Evolutionary conservation across 768 basidiomycete genomes (phyloP).

Genomic region (Termitomyces sp.): DNA sequence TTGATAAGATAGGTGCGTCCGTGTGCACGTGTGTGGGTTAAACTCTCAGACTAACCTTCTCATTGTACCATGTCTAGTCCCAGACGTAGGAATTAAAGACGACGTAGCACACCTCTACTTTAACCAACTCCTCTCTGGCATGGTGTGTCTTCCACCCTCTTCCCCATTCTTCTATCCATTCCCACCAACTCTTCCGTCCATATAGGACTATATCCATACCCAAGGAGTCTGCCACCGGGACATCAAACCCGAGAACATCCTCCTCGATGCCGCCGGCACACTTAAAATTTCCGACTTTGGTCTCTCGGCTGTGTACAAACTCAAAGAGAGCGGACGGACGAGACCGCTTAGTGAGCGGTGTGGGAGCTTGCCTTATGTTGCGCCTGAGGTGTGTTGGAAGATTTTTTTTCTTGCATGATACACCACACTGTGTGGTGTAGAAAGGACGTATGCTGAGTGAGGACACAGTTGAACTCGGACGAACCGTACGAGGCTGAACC

Average conservation of each 20-base stretch:
- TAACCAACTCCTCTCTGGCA: constrained; percentile 76
- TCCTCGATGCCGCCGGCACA: constrained; percentile 77
- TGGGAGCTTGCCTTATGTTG: constrained; percentile 14
- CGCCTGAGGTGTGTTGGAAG: constrained; percentile 6
- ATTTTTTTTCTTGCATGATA: too few relatives aligned
- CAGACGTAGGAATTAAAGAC: constrained; percentile 84
- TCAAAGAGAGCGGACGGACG: constrained; percentile 77
- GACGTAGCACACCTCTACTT: constrained; percentile 92
- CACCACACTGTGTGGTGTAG: too few relatives aligned
- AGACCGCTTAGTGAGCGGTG: constrained; percentile 48
- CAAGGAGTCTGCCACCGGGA: constrained; percentile 96
- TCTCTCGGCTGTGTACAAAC: constrained; percentile 83
- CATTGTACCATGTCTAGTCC: constrained; percentile 54
- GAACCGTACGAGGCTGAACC: constrained; percentile 85
- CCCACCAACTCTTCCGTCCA: neutral
- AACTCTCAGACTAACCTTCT: too few relatives aligned
- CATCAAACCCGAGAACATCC: constrained; percentile 93
- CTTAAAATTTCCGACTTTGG: constrained; percentile 98
- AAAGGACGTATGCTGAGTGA: neutral
- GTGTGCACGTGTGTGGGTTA: neutral
- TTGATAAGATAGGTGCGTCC: constrained; percentile 89
- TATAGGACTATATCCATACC: constrained; percentile 76
- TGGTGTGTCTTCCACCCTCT: constrained; percentile 44
- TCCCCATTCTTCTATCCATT: neutral
- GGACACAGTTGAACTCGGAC: constrained; percentile 56